Conservation (phyloP, 1,139 yeast species). For the Lodderomyces jiufengensis region DNA sequence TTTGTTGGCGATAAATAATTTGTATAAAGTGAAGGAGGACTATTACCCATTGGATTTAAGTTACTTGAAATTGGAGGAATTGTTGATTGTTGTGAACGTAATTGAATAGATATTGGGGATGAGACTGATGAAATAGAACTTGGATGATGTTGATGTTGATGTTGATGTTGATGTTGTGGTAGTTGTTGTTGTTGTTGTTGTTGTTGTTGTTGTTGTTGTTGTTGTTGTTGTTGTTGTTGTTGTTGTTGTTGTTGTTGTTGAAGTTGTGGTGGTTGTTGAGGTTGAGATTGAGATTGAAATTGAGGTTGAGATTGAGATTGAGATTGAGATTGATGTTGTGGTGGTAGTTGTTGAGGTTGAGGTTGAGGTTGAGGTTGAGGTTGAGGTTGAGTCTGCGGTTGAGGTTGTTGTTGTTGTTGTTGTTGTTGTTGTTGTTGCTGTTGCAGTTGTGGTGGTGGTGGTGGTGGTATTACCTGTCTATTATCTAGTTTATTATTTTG, state of each 20-base stretch:
- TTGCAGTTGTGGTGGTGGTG: conserved; percentile 1
- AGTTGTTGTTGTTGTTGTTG: background rate
- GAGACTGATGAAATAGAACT: background rate
- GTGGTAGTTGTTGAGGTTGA: background rate
- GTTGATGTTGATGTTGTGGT: background rate
- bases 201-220: background rate
- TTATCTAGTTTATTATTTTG: too few species aligned
- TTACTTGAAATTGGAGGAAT: conserved; percentile 9
- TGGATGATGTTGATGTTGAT: background rate
- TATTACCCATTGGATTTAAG: conserved; percentile 5
- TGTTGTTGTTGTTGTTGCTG: too few species aligned
- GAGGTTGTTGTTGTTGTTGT: too few species aligned
- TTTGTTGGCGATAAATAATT: conserved; percentile 1
- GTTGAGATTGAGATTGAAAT: background rate
- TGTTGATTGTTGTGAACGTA: conserved; percentile 5
- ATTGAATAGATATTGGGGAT: conserved; percentile 1
- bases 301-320: background rate
- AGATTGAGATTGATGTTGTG: background rate
- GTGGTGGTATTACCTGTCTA: background rate
- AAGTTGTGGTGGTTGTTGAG: background rate
- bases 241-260: background rate
- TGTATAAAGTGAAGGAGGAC: conserved; percentile 2
- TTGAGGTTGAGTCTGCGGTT: too few species aligned
- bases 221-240: conserved; percentile 1
- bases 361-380: background rate